Base-by-base conservation (phyloP, 768 basidiomycete genomes). In the Phanerochaete carnosa region DNA sequence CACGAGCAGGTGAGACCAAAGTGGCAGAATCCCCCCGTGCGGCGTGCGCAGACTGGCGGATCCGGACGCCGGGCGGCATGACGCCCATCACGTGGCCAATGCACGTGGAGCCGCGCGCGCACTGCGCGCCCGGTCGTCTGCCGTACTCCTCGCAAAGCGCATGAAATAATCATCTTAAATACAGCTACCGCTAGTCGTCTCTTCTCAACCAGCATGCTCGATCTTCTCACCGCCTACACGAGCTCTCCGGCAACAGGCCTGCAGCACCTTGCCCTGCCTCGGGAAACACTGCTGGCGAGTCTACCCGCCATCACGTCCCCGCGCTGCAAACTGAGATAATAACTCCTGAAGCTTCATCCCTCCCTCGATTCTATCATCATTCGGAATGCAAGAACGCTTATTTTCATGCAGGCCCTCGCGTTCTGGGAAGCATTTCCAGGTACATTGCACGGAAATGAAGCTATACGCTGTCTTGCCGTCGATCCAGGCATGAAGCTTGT, bases 401-500 rank as follows among this genome's bases (percentile, higher is more conserved):
- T 77, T 19, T 79, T 94, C 49, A 72, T 87, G 59, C 86, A 88
- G 61, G 83, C 89, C 49, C 83, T 94, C 25, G 84, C 87, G 32
- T 90, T 94, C 67, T 88, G 83, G 77, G 90, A 94, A 69, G 89
- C 87, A 6, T 94, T 92, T 69, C 90, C 92, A 5, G 80, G 82
- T n/a, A 67, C 77, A 13, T 73, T 73, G 9, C 75, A 80, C 58
- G 66, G 74, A 12, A 72, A 73, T 28, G 77, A 80, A 55, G 71
- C 68, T 35, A 81, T 93, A 19, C 80, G 82, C 28, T 86, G 82
- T 66, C 74, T 93, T 29, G 78, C 87, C 2, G 84, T 92, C 22
- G 93, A 94, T 70, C 79, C 85, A 16, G 85, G 85, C 54, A 88
- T 91, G 85, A 92, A 88, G 76, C 81, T 92, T 61, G 92, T 94